Evolutionary conservation across 139 green algal genomes (phyloP).

Genomic region (Tetratostichococcus sp.): DNA sequence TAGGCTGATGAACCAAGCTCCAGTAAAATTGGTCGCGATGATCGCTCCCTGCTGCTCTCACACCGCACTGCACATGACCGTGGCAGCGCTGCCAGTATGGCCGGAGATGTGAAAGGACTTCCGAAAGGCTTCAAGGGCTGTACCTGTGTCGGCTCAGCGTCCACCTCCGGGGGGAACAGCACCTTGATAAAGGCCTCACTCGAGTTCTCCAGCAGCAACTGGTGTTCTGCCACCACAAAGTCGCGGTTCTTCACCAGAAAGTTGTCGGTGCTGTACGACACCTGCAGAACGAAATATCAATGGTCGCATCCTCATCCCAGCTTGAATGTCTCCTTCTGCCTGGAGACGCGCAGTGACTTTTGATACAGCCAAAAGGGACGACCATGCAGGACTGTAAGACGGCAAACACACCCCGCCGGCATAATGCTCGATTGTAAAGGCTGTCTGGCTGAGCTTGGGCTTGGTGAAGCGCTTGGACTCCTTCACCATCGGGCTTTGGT

Average conservation of each 20-base stretch:
- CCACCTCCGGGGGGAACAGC: slow-evolving; percentile 59
- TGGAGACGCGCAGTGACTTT: too few relatives aligned
- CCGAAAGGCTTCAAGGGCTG: too few relatives aligned
- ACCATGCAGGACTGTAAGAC: too few relatives aligned
- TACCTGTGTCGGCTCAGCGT: slow-evolving; percentile 4
- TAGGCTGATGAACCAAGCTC: too few relatives aligned
- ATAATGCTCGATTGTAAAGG: slow-evolving; percentile 97
- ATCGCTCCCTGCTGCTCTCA: too few relatives aligned
- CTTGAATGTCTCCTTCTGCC: too few relatives aligned
- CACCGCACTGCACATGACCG: too few relatives aligned
- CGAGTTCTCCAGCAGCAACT: slow-evolving; percentile 74
- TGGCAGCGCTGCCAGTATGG: too few relatives aligned
- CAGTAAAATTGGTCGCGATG: too few relatives aligned
- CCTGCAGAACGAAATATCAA: background rate
- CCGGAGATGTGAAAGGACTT: too few relatives aligned
- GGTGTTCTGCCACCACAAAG: slow-evolving; percentile 96
- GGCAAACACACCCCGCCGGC: slow-evolving; percentile 62
- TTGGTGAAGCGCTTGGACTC: slow-evolving; percentile 77
- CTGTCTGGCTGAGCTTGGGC: slow-evolving; percentile 74
- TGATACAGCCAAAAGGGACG: background rate
- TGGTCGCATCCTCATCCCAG: too few relatives aligned
- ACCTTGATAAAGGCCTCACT: slow-evolving; percentile 48
- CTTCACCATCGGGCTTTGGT: slow-evolving; percentile 44
- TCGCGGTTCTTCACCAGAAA: slow-evolving; percentile 86
- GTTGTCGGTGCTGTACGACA: slow-evolving; percentile 69